These are phyloP conservation scores for Penicillium glabrum DNA, from an alignment of 2,329 filamentous ascomycete species.

Conservation along the genomic window DNA sequence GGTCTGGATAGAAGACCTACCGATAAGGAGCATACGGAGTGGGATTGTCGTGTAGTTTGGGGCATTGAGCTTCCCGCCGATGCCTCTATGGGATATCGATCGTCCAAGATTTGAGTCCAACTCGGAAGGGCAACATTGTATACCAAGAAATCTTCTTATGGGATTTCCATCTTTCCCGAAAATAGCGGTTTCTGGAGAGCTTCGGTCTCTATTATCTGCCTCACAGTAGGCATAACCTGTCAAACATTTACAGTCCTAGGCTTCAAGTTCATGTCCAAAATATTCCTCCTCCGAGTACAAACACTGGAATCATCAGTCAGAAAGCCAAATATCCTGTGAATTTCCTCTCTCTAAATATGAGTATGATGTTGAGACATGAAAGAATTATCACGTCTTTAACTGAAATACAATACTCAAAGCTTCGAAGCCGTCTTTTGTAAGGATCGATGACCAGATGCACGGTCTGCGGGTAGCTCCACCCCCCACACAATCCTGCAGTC, in stretches of 20 bases:
- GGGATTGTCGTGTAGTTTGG: slow-evolving; percentile 36
- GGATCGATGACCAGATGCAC: slow-evolving; percentile 23
- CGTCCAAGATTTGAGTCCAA: slow-evolving; percentile 6
- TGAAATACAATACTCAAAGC: slow-evolving; percentile 3
- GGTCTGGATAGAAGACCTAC: neutral
- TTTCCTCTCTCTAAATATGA: too few species aligned
- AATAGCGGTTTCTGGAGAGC: neutral
- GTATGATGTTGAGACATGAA: too few species aligned
- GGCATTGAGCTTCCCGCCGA: slow-evolving; percentile 25
- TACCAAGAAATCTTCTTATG: neutral
- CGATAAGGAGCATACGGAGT: slow-evolving; percentile 17
- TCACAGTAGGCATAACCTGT: too few species aligned
- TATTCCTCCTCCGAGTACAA: too few species aligned
- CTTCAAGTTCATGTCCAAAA: too few species aligned
- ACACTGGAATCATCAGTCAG: too few species aligned
- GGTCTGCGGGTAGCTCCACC: slow-evolving; percentile 16
- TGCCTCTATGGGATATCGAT: slow-evolving; percentile 10
- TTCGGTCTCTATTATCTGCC: too few species aligned
- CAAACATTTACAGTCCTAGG: too few species aligned
- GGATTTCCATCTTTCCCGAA: neutral
- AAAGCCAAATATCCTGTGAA: too few species aligned
- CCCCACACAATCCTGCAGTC: slow-evolving; percentile 25
- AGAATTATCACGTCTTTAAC: neutral
- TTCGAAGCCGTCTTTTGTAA: slow-evolving; percentile 16
- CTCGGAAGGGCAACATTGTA: neutral